Base-by-base conservation (phyloP, 352 stramenopile genomes). In the Phytophthora rubi region DNA sequence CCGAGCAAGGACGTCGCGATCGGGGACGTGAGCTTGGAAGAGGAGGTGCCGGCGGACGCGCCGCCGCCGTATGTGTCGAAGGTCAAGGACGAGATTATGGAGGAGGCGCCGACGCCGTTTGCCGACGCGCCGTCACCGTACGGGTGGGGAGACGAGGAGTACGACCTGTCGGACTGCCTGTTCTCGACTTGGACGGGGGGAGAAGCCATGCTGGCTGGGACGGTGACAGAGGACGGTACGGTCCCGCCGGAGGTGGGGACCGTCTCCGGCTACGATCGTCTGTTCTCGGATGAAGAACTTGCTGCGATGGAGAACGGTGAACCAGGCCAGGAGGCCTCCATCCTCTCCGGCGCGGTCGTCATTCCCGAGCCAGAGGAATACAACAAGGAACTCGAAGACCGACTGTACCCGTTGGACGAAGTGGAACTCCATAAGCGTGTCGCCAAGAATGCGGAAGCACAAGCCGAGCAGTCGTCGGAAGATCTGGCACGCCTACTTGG, bases 331-430 rank as follows among this genome's bases (percentile, higher is more conserved):
- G 53, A 60, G 13, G 53, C 18, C 0, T 30, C 53, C 32, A 30
- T 37, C n/a, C 16, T 60, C 4, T 35, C 32, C 23, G 57, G 57
- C 2, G n/a, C 6, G 3, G 45, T 56, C 6, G 4, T 53, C 23
- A 3, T 26, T 3, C 23, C 23, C 23, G 23, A 26, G 2, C 23
- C 23, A 1, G 23, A 26, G 23, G 56, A 62, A 9, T 62, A 54
- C n/a, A 23, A 54, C 12, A 62, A 52, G 15, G 28, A 64, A 12
- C 32, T 57, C 1, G 58, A 65, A n/a, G 58, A 65, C 3, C 16
- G 58, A 3, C 21, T 49, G 2, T 57, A 53, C 18, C 45, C 47
- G 30, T 21, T 65, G 18, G 47, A 57, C 13, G 58, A 65, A 32
- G 9, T 39, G 2, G 32, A 62, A 30, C 28, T 57, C 2, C 21